Conservation (phyloP, 2,329 filamentous ascomycete genomes). For the Aspergillus pseudoglaucus region DNA sequence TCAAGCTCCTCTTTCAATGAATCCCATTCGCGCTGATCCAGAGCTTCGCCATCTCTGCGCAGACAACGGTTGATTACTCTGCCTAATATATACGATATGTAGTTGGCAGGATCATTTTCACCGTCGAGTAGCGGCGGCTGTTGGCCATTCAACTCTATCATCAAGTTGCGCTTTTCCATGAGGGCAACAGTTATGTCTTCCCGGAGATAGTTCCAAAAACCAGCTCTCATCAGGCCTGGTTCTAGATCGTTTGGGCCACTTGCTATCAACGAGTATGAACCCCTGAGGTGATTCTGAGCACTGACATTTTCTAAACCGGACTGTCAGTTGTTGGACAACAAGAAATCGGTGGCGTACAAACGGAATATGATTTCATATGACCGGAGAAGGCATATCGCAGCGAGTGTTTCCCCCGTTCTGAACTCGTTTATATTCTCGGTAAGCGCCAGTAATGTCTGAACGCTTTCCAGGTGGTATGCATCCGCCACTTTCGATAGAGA, state of each 20-base stretch:
- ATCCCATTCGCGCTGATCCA: slow-evolving; percentile 7
- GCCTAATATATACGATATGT: slow-evolving; percentile 39
- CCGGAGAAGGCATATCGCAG: slow-evolving; percentile 43
- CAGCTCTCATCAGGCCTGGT: slow-evolving; percentile 32
- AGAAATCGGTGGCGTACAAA: slow-evolving; percentile 12
- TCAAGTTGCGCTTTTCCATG: slow-evolving; percentile 37
- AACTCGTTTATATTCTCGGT: slow-evolving; percentile 24
- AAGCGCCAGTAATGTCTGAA: slow-evolving; percentile 35
- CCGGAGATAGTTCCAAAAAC: slow-evolving; percentile 48
- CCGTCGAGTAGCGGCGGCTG: slow-evolving; percentile 6
- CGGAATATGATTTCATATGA: slow-evolving; percentile 46
- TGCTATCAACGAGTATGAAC: slow-evolving; percentile 42
- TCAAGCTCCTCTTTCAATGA: slow-evolving; percentile 15
- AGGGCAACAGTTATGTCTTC: slow-evolving; percentile 52
- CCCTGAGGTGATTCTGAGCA: slow-evolving; percentile 42
- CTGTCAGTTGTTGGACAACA: not conserved
- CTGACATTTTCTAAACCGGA: slow-evolving; percentile 28
- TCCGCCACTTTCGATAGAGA: slow-evolving; percentile 24
- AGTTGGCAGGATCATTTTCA: slow-evolving; percentile 36
- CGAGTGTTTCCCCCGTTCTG: slow-evolving; percentile 37
- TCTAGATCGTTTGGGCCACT: slow-evolving; percentile 16
- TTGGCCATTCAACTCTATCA: slow-evolving; percentile 32
- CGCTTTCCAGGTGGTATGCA: slow-evolving; percentile 38
- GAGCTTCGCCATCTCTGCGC: slow-evolving; percentile 1
- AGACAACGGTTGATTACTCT: slow-evolving; percentile 40